Base-by-base conservation (phyloP, 208 protist genomes). In the Acanthamoeba triangularis region DNA sequence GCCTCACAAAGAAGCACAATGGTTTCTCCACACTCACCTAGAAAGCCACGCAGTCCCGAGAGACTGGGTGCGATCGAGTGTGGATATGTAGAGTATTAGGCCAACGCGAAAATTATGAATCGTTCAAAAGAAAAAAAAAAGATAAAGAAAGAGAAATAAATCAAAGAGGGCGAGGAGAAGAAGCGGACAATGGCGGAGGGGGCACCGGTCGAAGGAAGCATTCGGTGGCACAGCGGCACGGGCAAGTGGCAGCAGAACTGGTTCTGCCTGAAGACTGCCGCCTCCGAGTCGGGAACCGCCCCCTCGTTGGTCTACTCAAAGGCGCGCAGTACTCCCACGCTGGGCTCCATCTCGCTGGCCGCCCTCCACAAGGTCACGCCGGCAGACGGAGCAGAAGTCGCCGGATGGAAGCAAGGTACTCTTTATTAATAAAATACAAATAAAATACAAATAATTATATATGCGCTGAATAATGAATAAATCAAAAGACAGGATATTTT, bases 241-340 rank as follows among this genome's bases (percentile, higher is more conserved):
- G 30, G 80, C 80, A 90, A 90, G 54, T 90, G 80, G 80, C 80
- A 59, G 44, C 30, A 90, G 8, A 33, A 65, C 54, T 90, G 80
- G 80, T 90, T 90, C 80, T 14, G 5, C 5, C 30, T 90, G 41
- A 33, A n/a, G 80, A 28, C 35, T 25, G 49, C n/a, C 37, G 47
- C 23, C 78, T 10, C 78, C 30, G 78, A 49, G 30, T 20, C 30
- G 6, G 25, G 13, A 41, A 18, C 80, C 28, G 28, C 49, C 30
- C 80, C 44, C 35, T 41, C 25, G 28, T 33, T 65, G 23, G 35
- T 33, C 25, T 63, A 56, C 80, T 90, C 41, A 8, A n/a, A 90
- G 54, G 30, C 44, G 18, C 54, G 35, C 80, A 18, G 14, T 44
- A 28, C 37, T 41, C 6, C 80, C 30, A 49, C 44, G 35, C 49